Evolutionary conservation across 2,329 filamentous ascomycete genomes (phyloP).

Genomic region (Cytospora leucostoma): DNA sequence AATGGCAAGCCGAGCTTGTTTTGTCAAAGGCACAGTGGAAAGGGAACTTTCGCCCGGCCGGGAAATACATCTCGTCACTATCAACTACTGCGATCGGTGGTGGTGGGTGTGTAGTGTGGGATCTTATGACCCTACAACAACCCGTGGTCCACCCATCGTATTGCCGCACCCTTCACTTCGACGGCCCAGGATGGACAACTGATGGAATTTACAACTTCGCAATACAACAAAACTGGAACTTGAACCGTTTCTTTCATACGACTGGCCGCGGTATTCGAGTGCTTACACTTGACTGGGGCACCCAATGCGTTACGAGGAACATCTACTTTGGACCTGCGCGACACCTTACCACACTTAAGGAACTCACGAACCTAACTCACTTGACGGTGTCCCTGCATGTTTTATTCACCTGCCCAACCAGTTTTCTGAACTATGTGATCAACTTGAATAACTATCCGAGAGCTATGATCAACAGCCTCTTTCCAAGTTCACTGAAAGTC

Average conservation of each 20-base stretch:
- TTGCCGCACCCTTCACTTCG: neutral
- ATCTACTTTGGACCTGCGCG: neutral
- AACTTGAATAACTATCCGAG: neutral
- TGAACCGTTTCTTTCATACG: constrained; percentile 10
- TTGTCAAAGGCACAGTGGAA: neutral
- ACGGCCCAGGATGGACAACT: neutral
- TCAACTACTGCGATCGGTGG: neutral
- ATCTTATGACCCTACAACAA: constrained; percentile 5
- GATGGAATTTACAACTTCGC: too few species aligned
- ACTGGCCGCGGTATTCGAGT: neutral
- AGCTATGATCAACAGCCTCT: neutral
- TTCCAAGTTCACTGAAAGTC: neutral
- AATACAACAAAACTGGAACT: neutral
- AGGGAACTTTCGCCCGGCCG: neutral
- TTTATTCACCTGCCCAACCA: neutral
- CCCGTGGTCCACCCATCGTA: neutral
- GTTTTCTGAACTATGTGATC: neutral
- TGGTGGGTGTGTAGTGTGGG: neutral
- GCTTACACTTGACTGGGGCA: constrained; percentile 10
- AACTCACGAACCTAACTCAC: constrained; percentile 4
- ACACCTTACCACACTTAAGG: neutral
- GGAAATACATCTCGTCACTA: constrained; percentile 8
- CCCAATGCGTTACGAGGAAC: neutral
- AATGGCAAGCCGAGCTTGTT: constrained; percentile 3
- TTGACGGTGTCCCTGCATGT: constrained; percentile 12